Evolutionary conservation across 345 rosid species (phyloP).

Genomic region (Ceriops tagal): DNA sequence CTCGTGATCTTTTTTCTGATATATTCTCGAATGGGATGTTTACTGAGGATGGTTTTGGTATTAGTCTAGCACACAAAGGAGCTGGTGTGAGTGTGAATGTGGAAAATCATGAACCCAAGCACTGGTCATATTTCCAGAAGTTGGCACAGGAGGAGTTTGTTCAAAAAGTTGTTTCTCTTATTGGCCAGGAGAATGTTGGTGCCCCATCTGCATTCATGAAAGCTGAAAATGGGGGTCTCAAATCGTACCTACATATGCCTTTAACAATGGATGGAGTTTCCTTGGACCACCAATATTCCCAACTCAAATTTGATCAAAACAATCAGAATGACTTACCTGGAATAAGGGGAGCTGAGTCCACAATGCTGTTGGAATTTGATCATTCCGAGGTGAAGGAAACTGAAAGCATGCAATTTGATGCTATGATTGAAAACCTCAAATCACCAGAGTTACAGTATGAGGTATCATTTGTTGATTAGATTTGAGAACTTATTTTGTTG

Average conservation of each 20-base stretch:
- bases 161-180: conserved; percentile 52
- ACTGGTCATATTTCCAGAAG: conserved; percentile 82
- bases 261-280: conserved; percentile 37
- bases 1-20: conserved; percentile 77
- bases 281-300: conserved; percentile 34
- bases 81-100: conserved; percentile 66
- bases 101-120: conserved; percentile 74
- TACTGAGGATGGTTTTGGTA: conserved; percentile 45
- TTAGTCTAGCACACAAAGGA: conserved; percentile 42
- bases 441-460: conserved; percentile 46
- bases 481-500: conserved; percentile 12
- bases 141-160: conserved; percentile 64
- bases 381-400: conserved; percentile 38
- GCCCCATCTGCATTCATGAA: conserved; percentile 28
- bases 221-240: conserved; percentile 27
- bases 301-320: conserved; percentile 41
- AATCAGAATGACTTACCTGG: conserved; percentile 31
- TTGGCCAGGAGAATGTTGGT: conserved; percentile 51
- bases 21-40: conserved; percentile 56
- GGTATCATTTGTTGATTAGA: conserved; percentile 42
- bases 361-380: conserved; percentile 25
- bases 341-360: conserved; percentile 28
- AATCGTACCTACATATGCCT: conserved; percentile 37
- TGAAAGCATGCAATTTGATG: conserved; percentile 63
- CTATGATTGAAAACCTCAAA: conserved; percentile 57